A percentile compares a stretch with the other conserved stretches of the same genome.
Conservation (phyloP, 768 basidiomycete species). For the Hemileccinum rubropunctum region DNA sequence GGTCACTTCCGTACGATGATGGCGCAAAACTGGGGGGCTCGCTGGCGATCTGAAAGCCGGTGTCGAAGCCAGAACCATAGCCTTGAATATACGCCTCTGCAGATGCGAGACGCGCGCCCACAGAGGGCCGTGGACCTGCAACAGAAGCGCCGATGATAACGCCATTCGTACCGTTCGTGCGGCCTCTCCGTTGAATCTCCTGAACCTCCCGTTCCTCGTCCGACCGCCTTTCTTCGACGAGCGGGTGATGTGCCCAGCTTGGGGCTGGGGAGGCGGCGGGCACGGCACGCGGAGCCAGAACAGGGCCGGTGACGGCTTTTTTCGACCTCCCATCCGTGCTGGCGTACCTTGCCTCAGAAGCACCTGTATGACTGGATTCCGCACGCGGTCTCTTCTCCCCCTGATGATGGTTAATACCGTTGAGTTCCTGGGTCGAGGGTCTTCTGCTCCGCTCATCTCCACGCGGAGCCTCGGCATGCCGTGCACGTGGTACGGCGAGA, state of each 20-base stretch:
- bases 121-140: background rate
- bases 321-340: conserved; percentile 23
- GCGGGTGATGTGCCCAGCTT: conserved; percentile 29
- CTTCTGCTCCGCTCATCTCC: conserved; percentile 22
- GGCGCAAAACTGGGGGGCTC: conserved; percentile 15
- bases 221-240: conserved; percentile 29
- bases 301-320: conserved; percentile 27
- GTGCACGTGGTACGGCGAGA: conserved; percentile 18
- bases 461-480: conserved; percentile 21
- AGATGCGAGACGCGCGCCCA: conserved; percentile 28
- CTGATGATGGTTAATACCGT: conserved; percentile 8
- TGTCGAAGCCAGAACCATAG: conserved; percentile 35
- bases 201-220: conserved; percentile 28
- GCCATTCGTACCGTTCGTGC: conserved; percentile 10
- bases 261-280: conserved; percentile 23
- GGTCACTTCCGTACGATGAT: conserved; percentile 19
- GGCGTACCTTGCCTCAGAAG: conserved; percentile 7
- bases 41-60: conserved; percentile 24
- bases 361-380: conserved; percentile 11
- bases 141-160: background rate
- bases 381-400: conserved; percentile 13
- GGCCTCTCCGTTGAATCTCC: conserved; percentile 4
- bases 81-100: conserved; percentile 36
- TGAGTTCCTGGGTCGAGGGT: conserved; percentile 13
- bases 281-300: conserved; percentile 32